Percentiles rank a stretch among this genome's conserved stretches.
Evolutionary conservation across 2,329 filamentous ascomycete genomes (phyloP).

Genomic region (Hypocrella siamensis): DNA sequence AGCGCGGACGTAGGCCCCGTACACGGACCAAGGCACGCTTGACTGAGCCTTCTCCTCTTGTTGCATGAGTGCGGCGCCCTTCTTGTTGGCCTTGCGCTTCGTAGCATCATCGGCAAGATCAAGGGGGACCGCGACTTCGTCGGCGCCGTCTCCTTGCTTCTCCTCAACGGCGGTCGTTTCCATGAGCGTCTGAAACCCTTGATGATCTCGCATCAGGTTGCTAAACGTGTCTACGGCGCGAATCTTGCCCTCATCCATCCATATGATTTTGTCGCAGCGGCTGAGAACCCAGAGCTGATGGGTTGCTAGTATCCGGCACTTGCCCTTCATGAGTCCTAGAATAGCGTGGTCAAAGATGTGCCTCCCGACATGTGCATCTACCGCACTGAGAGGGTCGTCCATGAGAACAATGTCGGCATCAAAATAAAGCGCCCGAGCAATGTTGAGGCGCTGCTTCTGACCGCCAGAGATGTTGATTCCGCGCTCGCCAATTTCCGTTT

Average conservation of each 20-base stretch:
- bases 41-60: constrained; percentile 52
- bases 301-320: constrained; percentile 81
- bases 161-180: constrained; percentile 64
- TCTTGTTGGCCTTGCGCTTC: constrained; percentile 41
- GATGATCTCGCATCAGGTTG: constrained; percentile 66
- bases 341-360: constrained; percentile 92
- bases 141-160: constrained; percentile 34
- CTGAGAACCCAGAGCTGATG: constrained; percentile 89
- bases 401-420: constrained; percentile 52
- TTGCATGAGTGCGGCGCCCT: constrained; percentile 54
- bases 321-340: constrained; percentile 71
- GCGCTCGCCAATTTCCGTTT: constrained; percentile 86
- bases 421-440: constrained; percentile 67
- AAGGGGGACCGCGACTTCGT: constrained; percentile 24
- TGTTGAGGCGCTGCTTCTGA: constrained; percentile 90
- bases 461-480: constrained; percentile 93
- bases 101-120: constrained; percentile 14
- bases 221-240: constrained; percentile 79
- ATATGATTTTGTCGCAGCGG: constrained; percentile 81
- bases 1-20: constrained; percentile 59
- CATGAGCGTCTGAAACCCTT: constrained; percentile 72
- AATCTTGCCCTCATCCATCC: constrained; percentile 78
- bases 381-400: constrained; percentile 54
- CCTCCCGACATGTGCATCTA: constrained; percentile 54
- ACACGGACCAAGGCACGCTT: constrained; percentile 68